Evolutionary conservation across 2,329 filamentous ascomycete species (phyloP).

Genomic region (Monilinia aucupariae): DNA sequence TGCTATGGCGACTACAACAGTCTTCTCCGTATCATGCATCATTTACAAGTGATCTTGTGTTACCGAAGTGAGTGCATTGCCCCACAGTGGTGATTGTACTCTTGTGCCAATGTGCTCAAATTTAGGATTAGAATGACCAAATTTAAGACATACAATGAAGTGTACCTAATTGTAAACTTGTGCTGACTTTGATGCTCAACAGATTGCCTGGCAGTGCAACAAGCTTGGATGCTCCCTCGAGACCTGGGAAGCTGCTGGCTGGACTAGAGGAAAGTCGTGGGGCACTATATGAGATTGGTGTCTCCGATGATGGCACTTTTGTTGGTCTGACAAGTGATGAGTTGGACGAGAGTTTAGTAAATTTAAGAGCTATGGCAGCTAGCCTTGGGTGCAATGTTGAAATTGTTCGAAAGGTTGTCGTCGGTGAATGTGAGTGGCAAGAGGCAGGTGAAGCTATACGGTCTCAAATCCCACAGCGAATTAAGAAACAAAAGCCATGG

Average conservation of each 20-base stretch:
- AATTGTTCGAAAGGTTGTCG: constrained; percentile 72
- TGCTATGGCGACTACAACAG: constrained; percentile 91
- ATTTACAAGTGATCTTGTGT: constrained; percentile 65
- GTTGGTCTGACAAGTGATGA: constrained; percentile 86
- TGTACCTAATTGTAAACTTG: background rate
- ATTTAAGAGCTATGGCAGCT: constrained; percentile 83
- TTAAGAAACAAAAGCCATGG: constrained; percentile 23
- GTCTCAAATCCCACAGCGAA: constrained; percentile 18
- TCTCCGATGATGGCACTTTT: constrained; percentile 88
- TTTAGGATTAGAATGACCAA: background rate
- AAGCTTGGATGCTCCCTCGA: constrained; percentile 43
- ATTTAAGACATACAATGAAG: background rate
- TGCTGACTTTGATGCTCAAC: background rate
- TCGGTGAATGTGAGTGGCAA: constrained; percentile 76
- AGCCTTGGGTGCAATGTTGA: constrained; percentile 84
- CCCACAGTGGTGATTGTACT: background rate
- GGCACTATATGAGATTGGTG: constrained; percentile 92
- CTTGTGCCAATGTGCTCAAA: background rate
- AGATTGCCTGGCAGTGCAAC: constrained; percentile 58
- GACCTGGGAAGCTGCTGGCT: constrained; percentile 57
- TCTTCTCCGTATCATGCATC: constrained; percentile 87
- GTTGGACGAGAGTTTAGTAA: constrained; percentile 82
- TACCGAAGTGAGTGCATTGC: constrained; percentile 49
- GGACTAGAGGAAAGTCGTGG: constrained; percentile 90
- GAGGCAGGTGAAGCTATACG: constrained; percentile 18